Evolutionary conservation across 495 filamentous ascomycete genomes (phyloP), one percentile per base, ranked within the genome.

Genomic region (Friedmanniomyces endolithicus): DNA sequence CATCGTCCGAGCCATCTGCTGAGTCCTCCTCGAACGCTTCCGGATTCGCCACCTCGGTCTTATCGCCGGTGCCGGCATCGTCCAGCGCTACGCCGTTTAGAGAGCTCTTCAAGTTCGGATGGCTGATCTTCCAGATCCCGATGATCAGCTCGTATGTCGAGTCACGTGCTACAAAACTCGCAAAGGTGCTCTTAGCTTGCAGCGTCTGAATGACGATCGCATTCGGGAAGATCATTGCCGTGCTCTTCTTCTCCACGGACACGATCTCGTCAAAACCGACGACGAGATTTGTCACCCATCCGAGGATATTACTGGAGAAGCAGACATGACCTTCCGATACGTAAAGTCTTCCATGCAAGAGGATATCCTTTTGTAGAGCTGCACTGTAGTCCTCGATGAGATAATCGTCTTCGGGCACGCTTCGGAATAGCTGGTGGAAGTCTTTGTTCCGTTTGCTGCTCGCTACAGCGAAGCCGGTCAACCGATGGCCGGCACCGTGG

Each of bases 371-470:
- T 66, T 99, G 92, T 17, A 99, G 68, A 16, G 92, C 92, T 64
- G 90, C 95, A 64, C 94, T 95, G 66, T 96, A 99, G 68, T 99
- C 92, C 65, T 99, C 92, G 56, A 99, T 97, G 11, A 99, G 75
- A 60, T 92, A 96, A 66, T 99, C 92, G 61, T 97, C 92, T 56
- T 99, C 92, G 1, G 92, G 92, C 0, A 99, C 94, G 60, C 88
- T 96, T 65, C 87, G 84, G 74, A 99, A 99, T 17, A 94, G 70
- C 44, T 79, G 78, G 63, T 99, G 92, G 57, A 97, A 99, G 66
- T 97, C 94, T 27, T 87, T 76, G 67, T 99, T 99, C 24, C 92
- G 81, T 71, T 92, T 95, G 70, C 90, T 94, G 64, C 83, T 90
- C 45, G 92, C 92, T 48, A 97, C 88, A 49, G 94, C 90, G 69